phyloP scores from a whole-genome alignment of 2,329 filamentous ascomycete species.

The Rosellinia necatrix region DNA sequence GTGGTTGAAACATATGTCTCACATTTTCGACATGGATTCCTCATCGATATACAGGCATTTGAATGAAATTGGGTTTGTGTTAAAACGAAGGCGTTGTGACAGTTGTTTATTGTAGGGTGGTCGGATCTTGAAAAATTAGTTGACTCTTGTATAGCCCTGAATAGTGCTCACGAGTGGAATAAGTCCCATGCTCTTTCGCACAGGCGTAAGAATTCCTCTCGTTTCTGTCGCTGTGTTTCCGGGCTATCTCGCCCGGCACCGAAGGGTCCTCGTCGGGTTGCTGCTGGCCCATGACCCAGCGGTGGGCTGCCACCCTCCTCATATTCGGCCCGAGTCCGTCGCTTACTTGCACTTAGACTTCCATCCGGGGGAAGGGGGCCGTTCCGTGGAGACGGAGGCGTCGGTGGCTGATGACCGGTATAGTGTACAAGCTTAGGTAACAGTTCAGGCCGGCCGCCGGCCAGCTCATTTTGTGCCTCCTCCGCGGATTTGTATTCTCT shows the following conservation, averaged over 20 bases:
- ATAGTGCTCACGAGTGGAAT: constrained; percentile 76
- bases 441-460: constrained; percentile 89
- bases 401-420: constrained; percentile 89
- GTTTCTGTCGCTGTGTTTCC: constrained; percentile 82
- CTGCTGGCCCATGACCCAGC: constrained; percentile 72
- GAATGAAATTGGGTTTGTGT: neutral
- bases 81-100: constrained; percentile 1
- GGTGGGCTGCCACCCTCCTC: constrained; percentile 87
- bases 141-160: constrained; percentile 15
- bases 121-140: constrained; percentile 32
- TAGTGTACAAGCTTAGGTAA: constrained; percentile 95
- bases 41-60: neutral
- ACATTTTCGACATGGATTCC: neutral
- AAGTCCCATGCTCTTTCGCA: constrained; percentile 95
- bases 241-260: constrained; percentile 82
- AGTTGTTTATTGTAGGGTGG: constrained; percentile 25
- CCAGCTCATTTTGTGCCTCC: constrained; percentile 87
- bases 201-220: constrained; percentile 85
- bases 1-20: constrained; percentile 1
- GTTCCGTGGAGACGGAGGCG: constrained; percentile 79
- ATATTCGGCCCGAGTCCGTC: constrained; percentile 86
- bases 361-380: constrained; percentile 52
- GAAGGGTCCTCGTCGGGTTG: constrained; percentile 70
- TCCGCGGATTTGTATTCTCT: constrained; percentile 95
- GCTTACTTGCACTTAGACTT: constrained; percentile 66